A percentile compares a stretch with the other conserved stretches of the same genome.
Evolutionary conservation across 1,284 basidiomycete species (phyloP).

Genomic region (Rhizoctonia solani): DNA sequence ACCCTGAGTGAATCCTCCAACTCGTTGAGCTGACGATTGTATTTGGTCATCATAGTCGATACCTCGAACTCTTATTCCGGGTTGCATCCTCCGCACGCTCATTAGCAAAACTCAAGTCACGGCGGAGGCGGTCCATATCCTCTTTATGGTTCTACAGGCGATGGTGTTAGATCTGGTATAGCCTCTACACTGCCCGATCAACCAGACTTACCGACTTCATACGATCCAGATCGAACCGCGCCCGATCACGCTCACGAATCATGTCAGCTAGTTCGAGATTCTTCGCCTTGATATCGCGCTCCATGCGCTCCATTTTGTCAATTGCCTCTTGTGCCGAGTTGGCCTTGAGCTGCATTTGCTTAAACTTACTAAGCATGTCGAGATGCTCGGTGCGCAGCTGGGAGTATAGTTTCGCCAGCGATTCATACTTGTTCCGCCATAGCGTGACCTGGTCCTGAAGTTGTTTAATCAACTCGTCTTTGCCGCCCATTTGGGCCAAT

Average conservation of each 20-base stretch:
- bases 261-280: slow-evolving; percentile 98
- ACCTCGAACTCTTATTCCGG: slow-evolving; percentile 91
- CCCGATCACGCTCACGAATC: slow-evolving; percentile 96
- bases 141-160: slow-evolving; percentile 78
- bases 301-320: slow-evolving; percentile 99
- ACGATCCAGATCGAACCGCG: slow-evolving; percentile 95
- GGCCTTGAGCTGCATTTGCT: slow-evolving; percentile 96
- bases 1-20: slow-evolving; percentile 92
- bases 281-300: slow-evolving; percentile 96
- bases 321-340: slow-evolving; percentile 99
- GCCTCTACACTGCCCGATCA: neutral
- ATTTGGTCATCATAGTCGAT: slow-evolving; percentile 84
- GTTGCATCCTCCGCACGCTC: slow-evolving; percentile 95
- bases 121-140: slow-evolving; percentile 88
- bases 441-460: slow-evolving; percentile 95
- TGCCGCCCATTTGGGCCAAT: slow-evolving; percentile 84
- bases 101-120: slow-evolving; percentile 96
- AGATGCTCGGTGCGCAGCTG: slow-evolving; percentile 97
- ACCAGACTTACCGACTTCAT: slow-evolving; percentile 67
- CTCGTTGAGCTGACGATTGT: slow-evolving; percentile 95
- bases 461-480: slow-evolving; percentile 95
- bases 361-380: slow-evolving; percentile 96
- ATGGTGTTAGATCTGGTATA: neutral
- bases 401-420: slow-evolving; percentile 97
- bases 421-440: slow-evolving; percentile 99